Conservation (phyloP, 225 moss, liverwort and hornwort genomes). For the Sphagnum tenellum region DNA sequence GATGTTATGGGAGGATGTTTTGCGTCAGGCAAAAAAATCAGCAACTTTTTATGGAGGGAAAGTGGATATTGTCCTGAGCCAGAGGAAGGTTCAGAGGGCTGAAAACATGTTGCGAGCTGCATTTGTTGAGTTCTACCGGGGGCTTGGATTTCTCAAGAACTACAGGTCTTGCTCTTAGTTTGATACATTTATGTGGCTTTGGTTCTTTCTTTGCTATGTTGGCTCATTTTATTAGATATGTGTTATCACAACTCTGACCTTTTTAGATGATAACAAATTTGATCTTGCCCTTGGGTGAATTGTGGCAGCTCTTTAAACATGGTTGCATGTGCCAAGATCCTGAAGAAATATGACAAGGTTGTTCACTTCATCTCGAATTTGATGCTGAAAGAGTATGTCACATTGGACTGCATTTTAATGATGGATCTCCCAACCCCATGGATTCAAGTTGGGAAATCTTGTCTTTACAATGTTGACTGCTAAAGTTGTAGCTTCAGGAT, state of each 20-base stretch:
- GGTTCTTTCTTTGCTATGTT: background rate
- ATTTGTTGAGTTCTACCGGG: conserved; percentile 68
- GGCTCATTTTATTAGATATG: background rate
- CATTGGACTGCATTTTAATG: too few relatives aligned
- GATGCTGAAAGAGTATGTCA: too few relatives aligned
- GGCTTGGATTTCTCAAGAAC: conserved; percentile 47
- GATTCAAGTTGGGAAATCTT: too few relatives aligned
- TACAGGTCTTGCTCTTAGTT: conserved; percentile 38
- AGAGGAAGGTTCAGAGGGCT: conserved; percentile 31
- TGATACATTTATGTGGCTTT: background rate
- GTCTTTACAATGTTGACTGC: too few relatives aligned
- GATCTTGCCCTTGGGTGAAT: background rate
- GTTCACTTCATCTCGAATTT: background rate
- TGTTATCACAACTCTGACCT: background rate
- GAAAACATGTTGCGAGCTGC: conserved; percentile 44
- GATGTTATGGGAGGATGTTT: conserved; percentile 9
- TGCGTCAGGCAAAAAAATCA: conserved; percentile 10
- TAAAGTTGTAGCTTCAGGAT: too few relatives aligned
- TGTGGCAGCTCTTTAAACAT: conserved; percentile 55
- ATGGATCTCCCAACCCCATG: too few relatives aligned
- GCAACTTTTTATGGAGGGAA: background rate
- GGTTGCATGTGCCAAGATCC: conserved; percentile 57
- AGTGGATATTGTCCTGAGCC: conserved; percentile 2
- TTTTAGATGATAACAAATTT: background rate
- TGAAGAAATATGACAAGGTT: conserved; percentile 78